A percentile compares a stretch with the other conserved stretches of the same genome.
Conservation (phyloP, 1,284 basidiomycete species). For the Ustilago cynodontis region DNA sequence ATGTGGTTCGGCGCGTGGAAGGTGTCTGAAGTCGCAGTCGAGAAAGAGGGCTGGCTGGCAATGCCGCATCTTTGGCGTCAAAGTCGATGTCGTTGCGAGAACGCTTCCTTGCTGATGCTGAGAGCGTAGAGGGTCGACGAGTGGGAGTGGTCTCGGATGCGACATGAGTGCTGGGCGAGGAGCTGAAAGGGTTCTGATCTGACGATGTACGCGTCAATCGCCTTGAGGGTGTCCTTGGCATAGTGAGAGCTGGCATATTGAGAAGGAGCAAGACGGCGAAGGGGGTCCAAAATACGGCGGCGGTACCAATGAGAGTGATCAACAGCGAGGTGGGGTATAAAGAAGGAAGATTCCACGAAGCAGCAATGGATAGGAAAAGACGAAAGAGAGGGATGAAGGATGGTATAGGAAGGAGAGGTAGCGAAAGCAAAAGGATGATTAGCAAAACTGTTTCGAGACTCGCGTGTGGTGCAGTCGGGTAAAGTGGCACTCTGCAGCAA, state of each 20-base stretch:
- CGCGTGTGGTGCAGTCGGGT: not conserved
- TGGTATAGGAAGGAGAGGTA: conserved; percentile 2
- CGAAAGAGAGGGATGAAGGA: conserved; percentile 1
- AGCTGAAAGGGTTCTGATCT: conserved; percentile 22
- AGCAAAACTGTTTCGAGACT: conserved; percentile 15
- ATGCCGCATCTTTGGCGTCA: conserved; percentile 15
- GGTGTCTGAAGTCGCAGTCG: conserved; percentile 31
- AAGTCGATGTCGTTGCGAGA: conserved; percentile 36
- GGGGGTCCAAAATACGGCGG: not conserved
- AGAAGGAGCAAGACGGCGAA: not conserved
- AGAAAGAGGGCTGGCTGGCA: conserved; percentile 36
- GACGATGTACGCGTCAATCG: conserved; percentile 30
- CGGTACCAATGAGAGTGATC: not conserved
- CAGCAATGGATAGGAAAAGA: conserved; percentile 1
- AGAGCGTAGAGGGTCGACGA: conserved; percentile 23
- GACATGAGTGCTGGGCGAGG: conserved; percentile 21
- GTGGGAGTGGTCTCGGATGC: conserved; percentile 22
- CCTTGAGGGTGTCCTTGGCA: conserved; percentile 36
- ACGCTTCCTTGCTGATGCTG: conserved; percentile 34
- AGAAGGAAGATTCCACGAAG: conserved; percentile 6
- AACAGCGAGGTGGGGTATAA: not conserved
- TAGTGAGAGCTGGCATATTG: conserved; percentile 33
- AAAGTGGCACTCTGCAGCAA: not conserved
- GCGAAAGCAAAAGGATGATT: conserved; percentile 13
- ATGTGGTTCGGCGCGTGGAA: conserved; percentile 7